Percentiles rank a stretch among this genome's conserved stretches.
These are phyloP conservation scores for Sphagnum magellanicum DNA, from an alignment of 228 moss, liverwort and hornwort genomes.

Conservation along the genomic window DNA sequence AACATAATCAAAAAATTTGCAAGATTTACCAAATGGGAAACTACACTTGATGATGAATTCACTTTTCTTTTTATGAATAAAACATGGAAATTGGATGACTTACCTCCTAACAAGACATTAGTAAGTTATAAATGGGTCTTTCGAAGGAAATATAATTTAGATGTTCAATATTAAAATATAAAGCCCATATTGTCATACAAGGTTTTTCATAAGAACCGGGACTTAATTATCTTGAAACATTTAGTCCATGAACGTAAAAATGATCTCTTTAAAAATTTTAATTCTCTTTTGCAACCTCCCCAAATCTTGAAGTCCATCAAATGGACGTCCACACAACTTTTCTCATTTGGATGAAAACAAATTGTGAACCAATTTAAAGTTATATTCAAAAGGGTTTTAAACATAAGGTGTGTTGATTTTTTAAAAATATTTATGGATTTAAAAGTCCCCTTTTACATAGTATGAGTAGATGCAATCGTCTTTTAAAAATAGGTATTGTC, in stretches of 20 bases:
- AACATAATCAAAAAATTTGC: not conserved
- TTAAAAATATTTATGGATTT: not conserved
- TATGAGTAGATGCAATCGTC: no score
- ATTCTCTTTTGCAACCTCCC: not conserved
- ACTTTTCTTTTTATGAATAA: slow-evolving; percentile 3
- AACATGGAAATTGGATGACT: not conserved
- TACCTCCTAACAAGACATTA: not conserved
- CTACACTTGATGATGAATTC: not conserved
- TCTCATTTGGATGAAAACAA: not conserved
- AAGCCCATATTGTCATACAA: slow-evolving; percentile 3
- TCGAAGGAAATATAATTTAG: slow-evolving; percentile 4
- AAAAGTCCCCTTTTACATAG: no score
- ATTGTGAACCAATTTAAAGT: not conserved
- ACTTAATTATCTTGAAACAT: not conserved
- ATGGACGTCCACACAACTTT: slow-evolving; percentile 5
- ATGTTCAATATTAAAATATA: slow-evolving; percentile 1
- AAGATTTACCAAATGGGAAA: slow-evolving; percentile 3
- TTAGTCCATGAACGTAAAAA: not conserved
- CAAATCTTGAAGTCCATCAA: slow-evolving; percentile 7
- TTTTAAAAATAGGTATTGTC: no score
- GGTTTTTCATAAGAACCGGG: not conserved
- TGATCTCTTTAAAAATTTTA: not conserved
- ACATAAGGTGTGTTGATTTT: not conserved
- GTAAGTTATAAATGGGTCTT: slow-evolving; percentile 11
- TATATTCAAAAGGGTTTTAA: not conserved